Evolutionary conservation across 2,329 filamentous ascomycete genomes (phyloP).

Genomic region (Alternaria gansuensis): DNA sequence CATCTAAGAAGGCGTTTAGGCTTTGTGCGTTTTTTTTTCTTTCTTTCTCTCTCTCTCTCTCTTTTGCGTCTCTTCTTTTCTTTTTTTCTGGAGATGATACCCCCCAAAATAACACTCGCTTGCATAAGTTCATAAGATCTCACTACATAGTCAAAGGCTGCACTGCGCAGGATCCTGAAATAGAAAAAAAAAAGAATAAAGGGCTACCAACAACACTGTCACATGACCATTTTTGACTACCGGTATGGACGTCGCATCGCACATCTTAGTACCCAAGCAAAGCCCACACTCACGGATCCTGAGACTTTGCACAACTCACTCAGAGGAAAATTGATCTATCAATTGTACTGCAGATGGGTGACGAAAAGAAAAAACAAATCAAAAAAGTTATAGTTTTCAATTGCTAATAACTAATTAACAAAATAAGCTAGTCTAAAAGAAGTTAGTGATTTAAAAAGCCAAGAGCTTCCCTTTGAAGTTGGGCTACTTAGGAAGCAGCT

Average conservation of each 20-base stretch:
- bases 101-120: slow-evolving; percentile 21
- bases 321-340: no score
- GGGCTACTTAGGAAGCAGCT: no score
- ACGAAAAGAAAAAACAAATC: no score
- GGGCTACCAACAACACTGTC: neutral
- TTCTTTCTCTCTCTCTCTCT: neutral
- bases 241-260: neutral
- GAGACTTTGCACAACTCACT: no score
- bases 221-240: neutral
- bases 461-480: no score
- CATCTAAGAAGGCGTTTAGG: slow-evolving; percentile 5
- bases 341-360: no score
- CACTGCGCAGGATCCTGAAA: slow-evolving; percentile 8
- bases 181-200: slow-evolving; percentile 2
- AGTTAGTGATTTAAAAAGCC: no score
- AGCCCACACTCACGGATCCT: no score
- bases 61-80: slow-evolving; percentile 1
- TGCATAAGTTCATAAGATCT: slow-evolving; percentile 5
- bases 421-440: no score
- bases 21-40: slow-evolving; percentile 1
- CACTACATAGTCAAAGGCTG: slow-evolving; percentile 7
- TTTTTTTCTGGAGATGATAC: slow-evolving; percentile 20
- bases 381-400: no score
- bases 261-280: neutral
- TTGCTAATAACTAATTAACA: no score